These are phyloP conservation scores for button mushroom (Agaricus bisporus) DNA, from an alignment of 768 basidiomycete species.

Conservation along the genomic window DNA sequence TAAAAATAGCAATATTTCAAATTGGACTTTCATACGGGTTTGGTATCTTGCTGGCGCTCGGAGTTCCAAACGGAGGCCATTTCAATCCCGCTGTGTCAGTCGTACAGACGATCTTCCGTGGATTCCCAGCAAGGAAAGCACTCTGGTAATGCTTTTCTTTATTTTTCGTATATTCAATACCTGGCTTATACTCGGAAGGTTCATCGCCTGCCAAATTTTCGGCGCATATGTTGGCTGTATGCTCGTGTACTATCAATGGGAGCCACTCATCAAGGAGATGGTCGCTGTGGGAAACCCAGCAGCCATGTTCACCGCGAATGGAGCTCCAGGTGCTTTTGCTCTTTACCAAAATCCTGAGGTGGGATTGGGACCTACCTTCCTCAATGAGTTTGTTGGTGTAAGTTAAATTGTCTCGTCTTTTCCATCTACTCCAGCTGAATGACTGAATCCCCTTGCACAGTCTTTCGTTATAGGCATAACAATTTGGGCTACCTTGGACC, in stretches of 20 bases:
- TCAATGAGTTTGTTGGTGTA: conserved; percentile 55
- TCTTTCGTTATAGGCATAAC: conserved; percentile 41
- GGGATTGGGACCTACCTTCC: conserved; percentile 37
- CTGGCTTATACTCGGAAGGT: conserved; percentile 31
- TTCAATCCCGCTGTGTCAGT: conserved; percentile 63
- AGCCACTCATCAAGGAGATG: conserved; percentile 33
- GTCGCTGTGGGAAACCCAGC: conserved; percentile 26
- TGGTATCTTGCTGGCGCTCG: conserved; percentile 55
- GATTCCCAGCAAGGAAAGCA: conserved; percentile 49
- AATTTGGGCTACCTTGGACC: conserved; percentile 50
- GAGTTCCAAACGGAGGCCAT: conserved; percentile 48
- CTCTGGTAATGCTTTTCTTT: conserved; percentile 30
- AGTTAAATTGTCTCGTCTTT: conserved; percentile 13
- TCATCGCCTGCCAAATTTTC: conserved; percentile 58
- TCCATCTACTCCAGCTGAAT: neutral
- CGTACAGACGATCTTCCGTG: conserved; percentile 42
- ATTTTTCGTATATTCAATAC: neutral
- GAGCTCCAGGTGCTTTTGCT: conserved; percentile 48
- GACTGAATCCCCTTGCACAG: conserved; percentile 11
- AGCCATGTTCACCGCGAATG: conserved; percentile 31
- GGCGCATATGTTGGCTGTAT: conserved; percentile 62
- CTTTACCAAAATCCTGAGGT: conserved; percentile 41
- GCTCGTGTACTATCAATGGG: conserved; percentile 58
- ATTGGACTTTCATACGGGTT: conserved; percentile 53
- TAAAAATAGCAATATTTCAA: conserved; percentile 42